phyloP scores from a whole-genome alignment of 2,329 filamentous ascomycete species.

The Stemphylium lycopersici region DNA sequence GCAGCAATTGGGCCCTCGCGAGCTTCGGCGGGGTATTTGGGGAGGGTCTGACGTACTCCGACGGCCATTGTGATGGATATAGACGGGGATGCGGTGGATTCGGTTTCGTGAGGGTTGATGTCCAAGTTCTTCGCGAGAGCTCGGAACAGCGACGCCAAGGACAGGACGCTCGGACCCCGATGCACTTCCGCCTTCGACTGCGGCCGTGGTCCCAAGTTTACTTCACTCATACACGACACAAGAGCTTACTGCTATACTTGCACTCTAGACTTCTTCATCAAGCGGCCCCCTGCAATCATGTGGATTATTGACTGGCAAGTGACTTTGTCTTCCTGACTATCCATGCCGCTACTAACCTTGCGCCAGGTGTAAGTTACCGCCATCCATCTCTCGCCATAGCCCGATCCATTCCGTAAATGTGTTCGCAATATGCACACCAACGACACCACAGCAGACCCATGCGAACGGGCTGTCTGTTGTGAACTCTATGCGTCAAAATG shows the following conservation, averaged over 20 bases:
- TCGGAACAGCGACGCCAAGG: constrained; percentile 22
- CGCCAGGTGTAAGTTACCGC: constrained; percentile 39
- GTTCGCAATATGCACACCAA: neutral
- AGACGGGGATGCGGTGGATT: constrained; percentile 44
- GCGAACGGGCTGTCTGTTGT: neutral
- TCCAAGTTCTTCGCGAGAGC: constrained; percentile 34
- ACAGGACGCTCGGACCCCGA: constrained; percentile 3
- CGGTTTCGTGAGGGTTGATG: constrained; percentile 56
- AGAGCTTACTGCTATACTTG: neutral
- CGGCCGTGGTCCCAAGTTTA: constrained; percentile 13
- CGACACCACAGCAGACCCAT: neutral
- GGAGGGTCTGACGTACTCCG: constrained; percentile 48
- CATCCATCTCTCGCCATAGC: constrained; percentile 5
- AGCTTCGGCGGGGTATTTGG: constrained; percentile 27
- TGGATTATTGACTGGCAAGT: constrained; percentile 88
- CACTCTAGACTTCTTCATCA: neutral
- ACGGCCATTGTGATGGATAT: constrained; percentile 53
- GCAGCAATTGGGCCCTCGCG: constrained; percentile 36
- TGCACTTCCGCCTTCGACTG: constrained; percentile 7
- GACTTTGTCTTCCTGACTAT: too few species aligned
- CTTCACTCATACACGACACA: constrained; percentile 3
- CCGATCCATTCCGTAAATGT: neutral
- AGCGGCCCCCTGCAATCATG: constrained; percentile 58
- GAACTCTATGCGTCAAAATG: neutral
- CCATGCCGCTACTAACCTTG: constrained; percentile 16